A percentile compares a stretch with the other conserved stretches of the same genome.
phyloP scores from a whole-genome alignment of 2,329 filamentous ascomycete genomes.

The Elsinoe arachidis region DNA sequence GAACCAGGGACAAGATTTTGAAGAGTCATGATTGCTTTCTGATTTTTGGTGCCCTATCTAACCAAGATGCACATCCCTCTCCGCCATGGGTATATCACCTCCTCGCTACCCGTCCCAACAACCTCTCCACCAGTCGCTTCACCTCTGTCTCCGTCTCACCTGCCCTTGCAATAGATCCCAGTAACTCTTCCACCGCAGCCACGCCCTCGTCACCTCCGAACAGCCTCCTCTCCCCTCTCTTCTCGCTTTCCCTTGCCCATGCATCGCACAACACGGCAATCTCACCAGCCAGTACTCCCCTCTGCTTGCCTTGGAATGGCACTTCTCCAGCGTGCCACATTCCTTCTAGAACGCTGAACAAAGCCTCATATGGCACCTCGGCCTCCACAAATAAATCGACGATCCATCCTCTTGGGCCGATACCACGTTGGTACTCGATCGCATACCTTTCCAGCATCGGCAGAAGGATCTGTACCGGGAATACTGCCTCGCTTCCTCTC shows the following conservation, averaged over 20 bases:
- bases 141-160: constrained; percentile 20
- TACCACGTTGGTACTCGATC: constrained; percentile 40
- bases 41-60: constrained; percentile 4
- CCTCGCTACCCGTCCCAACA: constrained; percentile 14
- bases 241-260: constrained; percentile 52
- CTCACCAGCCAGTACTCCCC: constrained; percentile 51
- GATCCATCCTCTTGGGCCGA: constrained; percentile 48
- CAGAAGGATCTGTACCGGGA: constrained; percentile 37
- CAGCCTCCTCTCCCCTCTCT: constrained; percentile 42
- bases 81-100: constrained; percentile 11
- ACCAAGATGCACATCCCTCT: background rate
- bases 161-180: constrained; percentile 20
- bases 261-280: constrained; percentile 52
- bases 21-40: background rate
- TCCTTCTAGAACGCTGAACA: constrained; percentile 54
- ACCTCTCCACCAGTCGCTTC: constrained; percentile 19
- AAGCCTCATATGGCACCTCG: constrained; percentile 51
- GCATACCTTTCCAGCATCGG: constrained; percentile 49
- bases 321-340: constrained; percentile 60
- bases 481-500: constrained; percentile 23
- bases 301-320: constrained; percentile 52
- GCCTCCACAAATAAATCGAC: constrained; percentile 58
- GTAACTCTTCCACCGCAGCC: constrained; percentile 29
- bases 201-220: constrained; percentile 55
- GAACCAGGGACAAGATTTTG: background rate